These are phyloP conservation scores for Zymoseptoria brevis DNA, from an alignment of 2,329 filamentous ascomycete species.

Conservation along the genomic window DNA sequence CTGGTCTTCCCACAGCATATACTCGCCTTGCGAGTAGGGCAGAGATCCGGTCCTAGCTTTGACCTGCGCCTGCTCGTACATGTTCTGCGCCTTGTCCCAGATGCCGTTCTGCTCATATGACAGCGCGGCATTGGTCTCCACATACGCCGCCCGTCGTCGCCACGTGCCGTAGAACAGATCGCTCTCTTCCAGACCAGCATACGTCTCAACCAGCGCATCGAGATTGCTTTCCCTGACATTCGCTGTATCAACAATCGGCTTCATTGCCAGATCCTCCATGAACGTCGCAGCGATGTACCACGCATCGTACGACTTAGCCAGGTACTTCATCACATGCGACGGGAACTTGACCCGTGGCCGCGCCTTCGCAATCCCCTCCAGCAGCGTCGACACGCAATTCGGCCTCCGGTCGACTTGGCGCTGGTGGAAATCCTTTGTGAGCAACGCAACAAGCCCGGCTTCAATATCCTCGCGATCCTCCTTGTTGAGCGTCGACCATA, in stretches of 20 bases:
- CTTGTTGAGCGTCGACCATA: constrained; percentile 78
- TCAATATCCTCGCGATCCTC: constrained; percentile 89
- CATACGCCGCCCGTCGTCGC: constrained; percentile 88
- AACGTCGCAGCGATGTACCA: constrained; percentile 95
- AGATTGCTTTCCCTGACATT: constrained; percentile 87
- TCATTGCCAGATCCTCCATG: constrained; percentile 80
- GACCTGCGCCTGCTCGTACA: constrained; percentile 94
- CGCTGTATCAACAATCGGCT: constrained; percentile 74
- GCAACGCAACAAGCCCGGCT: constrained; percentile 77
- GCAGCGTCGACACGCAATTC: constrained; percentile 86
- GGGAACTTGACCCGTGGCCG: constrained; percentile 86
- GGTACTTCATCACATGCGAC: constrained; percentile 90
- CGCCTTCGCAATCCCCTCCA: constrained; percentile 78
- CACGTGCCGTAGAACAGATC: constrained; percentile 97
- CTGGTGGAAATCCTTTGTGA: constrained; percentile 93
- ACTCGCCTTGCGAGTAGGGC: constrained; percentile 91
- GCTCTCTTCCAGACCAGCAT: constrained; percentile 83
- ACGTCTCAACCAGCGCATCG: constrained; percentile 90
- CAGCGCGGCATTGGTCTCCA: constrained; percentile 92
- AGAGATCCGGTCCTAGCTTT: constrained; percentile 94
- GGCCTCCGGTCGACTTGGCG: constrained; percentile 90
- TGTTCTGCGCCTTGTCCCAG: constrained; percentile 97
- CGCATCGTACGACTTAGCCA: constrained; percentile 86
- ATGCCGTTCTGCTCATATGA: constrained; percentile 98
- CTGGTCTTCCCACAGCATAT: constrained; percentile 99